Evolutionary conservation across 345 rosid genomes (phyloP).

Genomic region (Clausena lansium): DNA sequence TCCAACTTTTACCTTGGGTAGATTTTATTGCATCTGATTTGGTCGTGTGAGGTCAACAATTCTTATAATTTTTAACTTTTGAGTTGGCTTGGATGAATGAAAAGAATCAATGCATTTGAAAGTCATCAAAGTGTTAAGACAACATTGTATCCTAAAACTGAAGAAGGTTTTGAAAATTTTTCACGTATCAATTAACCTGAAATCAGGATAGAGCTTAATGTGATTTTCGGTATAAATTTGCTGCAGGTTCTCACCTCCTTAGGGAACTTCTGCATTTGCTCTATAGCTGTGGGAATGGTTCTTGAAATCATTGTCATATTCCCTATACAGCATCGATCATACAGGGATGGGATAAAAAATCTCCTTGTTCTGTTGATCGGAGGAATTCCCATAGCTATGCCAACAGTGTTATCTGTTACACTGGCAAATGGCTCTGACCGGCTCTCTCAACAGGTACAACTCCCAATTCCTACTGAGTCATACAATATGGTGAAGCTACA

Average conservation of each 20-base stretch:
- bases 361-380: constrained; percentile 95
- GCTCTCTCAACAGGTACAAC: constrained; percentile 80
- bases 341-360: constrained; percentile 88
- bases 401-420: constrained; percentile 91
- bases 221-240: constrained; percentile 9
- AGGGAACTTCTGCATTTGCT: constrained; percentile 98
- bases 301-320: constrained; percentile 95
- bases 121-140: not conserved
- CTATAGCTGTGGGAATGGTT: constrained; percentile 88
- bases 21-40: not conserved
- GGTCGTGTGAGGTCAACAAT: not conserved
- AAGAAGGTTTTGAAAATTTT: not conserved
- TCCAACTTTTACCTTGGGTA: not conserved
- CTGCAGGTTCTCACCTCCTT: constrained; percentile 84
- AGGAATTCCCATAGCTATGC: constrained; percentile 98
- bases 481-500: not conserved
- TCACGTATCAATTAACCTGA: not conserved
- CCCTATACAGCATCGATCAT: constrained; percentile 71
- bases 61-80: not conserved
- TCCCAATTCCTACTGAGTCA: constrained; percentile 7
- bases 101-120: not conserved
- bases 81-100: not conserved
- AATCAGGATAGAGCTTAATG: constrained; percentile 26
- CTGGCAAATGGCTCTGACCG: constrained; percentile 91
- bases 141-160: not conserved